A percentile compares a stretch with the other conserved stretches of the same genome.
phyloP scores from a whole-genome alignment of 768 basidiomycete genomes.

The Pholiota molesta region DNA sequence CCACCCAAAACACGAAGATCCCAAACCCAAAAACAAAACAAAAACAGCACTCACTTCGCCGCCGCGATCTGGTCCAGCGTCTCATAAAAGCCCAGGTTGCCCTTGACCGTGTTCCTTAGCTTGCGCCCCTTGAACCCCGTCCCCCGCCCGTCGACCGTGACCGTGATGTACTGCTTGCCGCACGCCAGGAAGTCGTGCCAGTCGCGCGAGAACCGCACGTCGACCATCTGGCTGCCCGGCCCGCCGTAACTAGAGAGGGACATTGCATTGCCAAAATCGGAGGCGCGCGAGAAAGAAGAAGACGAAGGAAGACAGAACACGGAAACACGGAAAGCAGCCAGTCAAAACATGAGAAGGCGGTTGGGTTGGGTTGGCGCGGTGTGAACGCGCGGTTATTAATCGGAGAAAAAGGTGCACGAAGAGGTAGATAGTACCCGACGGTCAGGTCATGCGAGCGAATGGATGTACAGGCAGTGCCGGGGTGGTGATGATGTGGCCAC shows the following conservation, averaged over 20 bases:
- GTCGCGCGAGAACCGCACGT: conserved; percentile 66
- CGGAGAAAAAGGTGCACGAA: not conserved
- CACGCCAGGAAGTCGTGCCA: conserved; percentile 91
- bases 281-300: too few species aligned
- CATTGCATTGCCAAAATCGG: too few species aligned
- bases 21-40: conserved; percentile 3
- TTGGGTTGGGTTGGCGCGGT: not conserved
- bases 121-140: conserved; percentile 89
- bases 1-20: not conserved
- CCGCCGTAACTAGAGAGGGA: conserved; percentile 75
- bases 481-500: not conserved
- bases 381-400: not conserved
- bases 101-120: conserved; percentile 86
- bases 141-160: conserved; percentile 90
- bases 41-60: conserved; percentile 60
- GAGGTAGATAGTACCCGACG: not conserved
- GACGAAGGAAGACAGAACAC: not conserved
- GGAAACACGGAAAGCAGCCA: not conserved
- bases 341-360: not conserved
- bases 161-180: conserved; percentile 80
- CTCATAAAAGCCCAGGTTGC: conserved; percentile 89
- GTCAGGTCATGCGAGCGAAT: not conserved
- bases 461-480: not conserved
- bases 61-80: conserved; percentile 88
- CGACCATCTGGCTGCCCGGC: conserved; percentile 80